These are phyloP conservation scores for Corchorus capsularis DNA, from an alignment of 345 rosid species.

Conservation along the genomic window DNA sequence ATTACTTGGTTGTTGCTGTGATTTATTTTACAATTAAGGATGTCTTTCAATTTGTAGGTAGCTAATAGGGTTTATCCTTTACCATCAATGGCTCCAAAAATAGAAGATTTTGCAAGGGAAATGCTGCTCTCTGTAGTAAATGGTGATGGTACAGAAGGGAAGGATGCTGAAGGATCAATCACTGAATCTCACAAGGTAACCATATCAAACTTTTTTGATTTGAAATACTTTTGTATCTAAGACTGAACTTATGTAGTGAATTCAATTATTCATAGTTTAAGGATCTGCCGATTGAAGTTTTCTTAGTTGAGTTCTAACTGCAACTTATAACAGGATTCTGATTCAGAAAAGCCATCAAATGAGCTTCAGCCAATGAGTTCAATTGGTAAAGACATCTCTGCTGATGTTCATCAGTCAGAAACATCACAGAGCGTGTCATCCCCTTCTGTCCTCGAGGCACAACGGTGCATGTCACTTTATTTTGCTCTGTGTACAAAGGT, in stretches of 20 bases:
- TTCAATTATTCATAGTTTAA: background rate
- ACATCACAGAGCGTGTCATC: conserved; percentile 42
- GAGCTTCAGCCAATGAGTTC: conserved; percentile 43
- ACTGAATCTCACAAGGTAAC: conserved; percentile 61
- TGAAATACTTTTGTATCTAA: conserved; percentile 2
- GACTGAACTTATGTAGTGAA: background rate
- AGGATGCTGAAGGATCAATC: conserved; percentile 45
- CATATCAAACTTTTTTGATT: background rate
- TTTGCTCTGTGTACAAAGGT: conserved; percentile 99
- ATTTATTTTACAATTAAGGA: conserved; percentile 22
- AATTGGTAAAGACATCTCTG: conserved; percentile 42
- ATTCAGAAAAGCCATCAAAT: conserved; percentile 46
- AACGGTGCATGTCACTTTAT: conserved; percentile 86
- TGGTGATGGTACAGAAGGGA: conserved; percentile 39
- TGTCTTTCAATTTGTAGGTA: conserved; percentile 57
- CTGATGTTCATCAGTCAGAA: conserved; percentile 45
- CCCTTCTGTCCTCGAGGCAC: conserved; percentile 64
- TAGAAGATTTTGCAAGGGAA: conserved; percentile 84
- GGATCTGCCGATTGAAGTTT: background rate
- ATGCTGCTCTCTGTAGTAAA: conserved; percentile 58
- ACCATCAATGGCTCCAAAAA: conserved; percentile 68
- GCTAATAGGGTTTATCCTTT: conserved; percentile 94
- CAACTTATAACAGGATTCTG: conserved; percentile 47
- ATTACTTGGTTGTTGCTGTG: conserved; percentile 17
- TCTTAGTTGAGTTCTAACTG: background rate